Conservation (phyloP, 2,329 filamentous ascomycete genomes). For the Rutstroemia sydowiana region DNA sequence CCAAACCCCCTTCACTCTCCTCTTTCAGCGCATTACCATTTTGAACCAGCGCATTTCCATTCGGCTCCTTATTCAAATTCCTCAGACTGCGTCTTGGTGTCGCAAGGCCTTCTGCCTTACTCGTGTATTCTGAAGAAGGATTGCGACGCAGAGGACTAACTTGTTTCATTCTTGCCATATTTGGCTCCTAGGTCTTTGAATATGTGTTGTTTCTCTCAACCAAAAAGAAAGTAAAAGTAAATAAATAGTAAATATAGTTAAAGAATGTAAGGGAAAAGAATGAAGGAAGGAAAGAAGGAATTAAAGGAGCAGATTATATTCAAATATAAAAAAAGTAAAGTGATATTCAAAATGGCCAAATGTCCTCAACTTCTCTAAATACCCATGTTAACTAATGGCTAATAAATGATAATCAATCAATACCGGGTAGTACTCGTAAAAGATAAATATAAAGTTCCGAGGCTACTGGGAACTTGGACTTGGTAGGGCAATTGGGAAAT, state of each 20-base stretch:
- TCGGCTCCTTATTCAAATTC: constrained; percentile 19
- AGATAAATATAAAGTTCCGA: too few relatives aligned
- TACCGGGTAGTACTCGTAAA: too few relatives aligned
- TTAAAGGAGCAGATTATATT: neutral
- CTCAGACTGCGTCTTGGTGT: constrained; percentile 29
- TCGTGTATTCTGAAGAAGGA: constrained; percentile 59
- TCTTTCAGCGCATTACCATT: constrained; percentile 23
- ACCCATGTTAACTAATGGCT: neutral
- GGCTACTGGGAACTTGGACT: too few relatives aligned
- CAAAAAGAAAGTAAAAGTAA: too few relatives aligned
- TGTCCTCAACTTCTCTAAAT: constrained; percentile 12
- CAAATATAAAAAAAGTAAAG: neutral
- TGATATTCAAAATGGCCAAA: constrained; percentile 13
- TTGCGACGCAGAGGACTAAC: constrained; percentile 55
- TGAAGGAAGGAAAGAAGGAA: neutral
- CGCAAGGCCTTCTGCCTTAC: constrained; percentile 35
- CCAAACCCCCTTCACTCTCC: constrained; percentile 20
- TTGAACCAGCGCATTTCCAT: constrained; percentile 16
- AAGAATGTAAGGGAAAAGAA: neutral
- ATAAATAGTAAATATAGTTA: neutral
- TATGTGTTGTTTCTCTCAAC: neutral
- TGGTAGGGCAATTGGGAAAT: too few relatives aligned
- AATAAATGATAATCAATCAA: too few relatives aligned
- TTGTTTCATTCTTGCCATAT: constrained; percentile 68
- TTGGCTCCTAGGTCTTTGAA: neutral